phyloP scores from a whole-genome alignment of 2,329 filamentous ascomycete species.

The Alternaria sp. region DNA sequence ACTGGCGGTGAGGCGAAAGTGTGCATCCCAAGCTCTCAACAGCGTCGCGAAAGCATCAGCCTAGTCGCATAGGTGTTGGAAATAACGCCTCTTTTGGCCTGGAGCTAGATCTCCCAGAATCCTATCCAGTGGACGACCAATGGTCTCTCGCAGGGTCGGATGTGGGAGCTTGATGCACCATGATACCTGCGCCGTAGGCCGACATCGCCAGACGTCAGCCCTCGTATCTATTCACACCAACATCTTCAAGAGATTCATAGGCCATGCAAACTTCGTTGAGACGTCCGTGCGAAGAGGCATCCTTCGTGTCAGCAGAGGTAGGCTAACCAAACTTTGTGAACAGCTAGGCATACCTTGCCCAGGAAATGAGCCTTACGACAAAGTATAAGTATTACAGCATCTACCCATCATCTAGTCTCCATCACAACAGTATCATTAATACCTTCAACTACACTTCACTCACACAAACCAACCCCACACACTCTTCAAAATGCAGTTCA shows the following conservation, averaged over 20 bases:
- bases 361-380: background rate
- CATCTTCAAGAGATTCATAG: background rate
- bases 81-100: background rate
- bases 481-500: constrained; percentile 14
- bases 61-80: background rate
- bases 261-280: background rate
- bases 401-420: background rate
- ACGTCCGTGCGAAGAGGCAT: background rate
- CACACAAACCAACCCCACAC: background rate
- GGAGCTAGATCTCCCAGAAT: background rate
- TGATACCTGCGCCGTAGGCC: background rate
- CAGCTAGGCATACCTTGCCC: background rate
- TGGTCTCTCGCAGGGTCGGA: background rate
- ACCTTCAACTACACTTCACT: background rate
- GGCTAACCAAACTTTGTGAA: background rate
- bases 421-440: background rate
- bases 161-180: background rate
- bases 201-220: background rate
- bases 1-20: background rate
- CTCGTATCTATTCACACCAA: background rate
- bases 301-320: constrained; percentile 1
- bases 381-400: background rate
- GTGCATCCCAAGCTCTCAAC: background rate
- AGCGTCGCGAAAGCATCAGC: background rate
- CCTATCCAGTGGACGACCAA: background rate